Base-by-base conservation (phyloP, 2,329 filamentous ascomycete species). In the Shiraia sp. region DNA sequence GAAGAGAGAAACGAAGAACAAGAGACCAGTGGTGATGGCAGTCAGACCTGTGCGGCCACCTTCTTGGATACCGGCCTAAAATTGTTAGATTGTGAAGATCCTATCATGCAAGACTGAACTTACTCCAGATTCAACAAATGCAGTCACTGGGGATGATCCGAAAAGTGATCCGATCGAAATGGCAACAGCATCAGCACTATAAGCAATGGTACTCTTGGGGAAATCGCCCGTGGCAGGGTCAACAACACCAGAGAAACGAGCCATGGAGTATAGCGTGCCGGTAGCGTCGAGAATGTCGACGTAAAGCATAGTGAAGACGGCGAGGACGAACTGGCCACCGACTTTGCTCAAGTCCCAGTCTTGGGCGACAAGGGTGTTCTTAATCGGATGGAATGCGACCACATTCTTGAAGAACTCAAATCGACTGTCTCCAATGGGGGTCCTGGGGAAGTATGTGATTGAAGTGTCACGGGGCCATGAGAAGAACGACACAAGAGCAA, bases 401-500 rank as follows among this genome's bases (percentile, higher is more conserved):
- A 95, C 87, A 62, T 90, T 80, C 69, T 88, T 90, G 80, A 95
- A 95, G 71, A 93, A 95, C 54, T 91, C 77, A 66, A 93, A 95
- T 27, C 75, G 75, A 57, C 78, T 77, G 65, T 91, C 76, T 27
- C 90, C 90, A 2, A 85, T 65, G 0, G 75, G 55, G 0, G 81
- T 88, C 57, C 90, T 77, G 0, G 90, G 88, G 71, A 95, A 95
- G 67, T 86, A 90, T 2, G 89, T 92, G 43, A 95, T 82, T 0
- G 79, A 66, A 0, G 88, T 92, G 15, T 77, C 74, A 14, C 90
- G 81, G 0, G 90, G 90, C 90, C 90, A 95, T 4, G 88, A 93
- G 67, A 92, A 88, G 68, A 95, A 86, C 49, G 86, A 89, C 38
- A 95, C 89, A 14, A 95, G 79, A 15, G 91, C 69, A 49, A 95